Percentiles rank a stretch among this genome's conserved stretches.
Conservation (phyloP, 148 eudicot genomes). For the Beta vulgaris region DNA sequence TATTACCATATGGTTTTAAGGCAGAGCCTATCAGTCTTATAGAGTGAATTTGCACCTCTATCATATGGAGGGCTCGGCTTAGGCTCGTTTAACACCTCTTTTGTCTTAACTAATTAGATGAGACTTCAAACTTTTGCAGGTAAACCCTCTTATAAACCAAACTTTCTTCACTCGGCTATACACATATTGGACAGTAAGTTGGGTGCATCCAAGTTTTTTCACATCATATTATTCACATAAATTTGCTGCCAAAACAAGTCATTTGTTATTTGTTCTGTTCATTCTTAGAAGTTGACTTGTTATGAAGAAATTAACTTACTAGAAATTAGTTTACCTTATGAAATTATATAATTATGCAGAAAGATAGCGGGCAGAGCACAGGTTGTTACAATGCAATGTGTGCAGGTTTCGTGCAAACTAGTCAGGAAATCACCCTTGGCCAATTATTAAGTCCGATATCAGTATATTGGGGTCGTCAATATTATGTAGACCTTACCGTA, state of each 20-base stretch:
- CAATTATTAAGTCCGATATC: not conserved
- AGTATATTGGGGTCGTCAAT: not conserved
- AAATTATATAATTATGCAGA: not conserved
- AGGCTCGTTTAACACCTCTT: no score
- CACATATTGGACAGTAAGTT: slow-evolving; percentile 2
- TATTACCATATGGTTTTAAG: no score
- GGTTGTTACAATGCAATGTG: slow-evolving; percentile 12
- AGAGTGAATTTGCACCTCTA: no score
- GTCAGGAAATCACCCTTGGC: not conserved
- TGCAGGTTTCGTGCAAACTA: slow-evolving; percentile 17
- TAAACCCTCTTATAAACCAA: not conserved
- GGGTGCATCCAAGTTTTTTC: not conserved
- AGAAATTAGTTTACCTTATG: not conserved
- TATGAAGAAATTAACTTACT: not conserved
- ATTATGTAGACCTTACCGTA: not conserved
- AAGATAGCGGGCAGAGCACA: not conserved
- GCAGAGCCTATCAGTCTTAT: no score
- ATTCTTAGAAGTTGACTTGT: not conserved
- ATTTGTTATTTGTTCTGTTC: no score
- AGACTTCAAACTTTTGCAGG: not conserved
- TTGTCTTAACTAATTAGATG: no score
- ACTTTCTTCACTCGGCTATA: not conserved
- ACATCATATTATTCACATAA: no score
- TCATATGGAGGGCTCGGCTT: no score
- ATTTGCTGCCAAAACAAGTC: no score